phyloP scores from a whole-genome alignment of 306 rosid species.

The Lablab purpureus region DNA sequence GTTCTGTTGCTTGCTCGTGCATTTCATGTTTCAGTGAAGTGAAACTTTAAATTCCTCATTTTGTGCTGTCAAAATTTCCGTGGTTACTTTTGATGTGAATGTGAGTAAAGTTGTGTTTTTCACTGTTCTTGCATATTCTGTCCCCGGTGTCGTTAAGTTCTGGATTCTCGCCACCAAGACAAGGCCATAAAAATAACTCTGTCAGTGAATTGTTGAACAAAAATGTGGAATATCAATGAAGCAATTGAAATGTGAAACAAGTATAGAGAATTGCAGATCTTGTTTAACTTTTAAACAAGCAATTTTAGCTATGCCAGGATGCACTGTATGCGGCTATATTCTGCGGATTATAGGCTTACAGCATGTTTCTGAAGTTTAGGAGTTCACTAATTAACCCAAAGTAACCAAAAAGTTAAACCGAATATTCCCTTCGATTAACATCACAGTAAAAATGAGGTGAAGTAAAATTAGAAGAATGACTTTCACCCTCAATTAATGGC shows the following conservation, averaged over 20 bases:
- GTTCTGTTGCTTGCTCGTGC: slow-evolving; percentile 4
- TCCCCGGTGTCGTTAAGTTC: background rate
- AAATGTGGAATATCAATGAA: background rate
- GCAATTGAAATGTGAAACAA: slow-evolving; percentile 20
- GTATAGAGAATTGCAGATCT: slow-evolving; percentile 9
- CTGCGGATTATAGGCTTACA: background rate
- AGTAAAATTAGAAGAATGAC: background rate
- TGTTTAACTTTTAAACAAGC: background rate
- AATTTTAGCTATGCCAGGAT: background rate
- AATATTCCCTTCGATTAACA: slow-evolving; percentile 3
- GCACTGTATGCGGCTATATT: slow-evolving; percentile 4
- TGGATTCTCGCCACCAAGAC: background rate
- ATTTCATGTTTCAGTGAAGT: slow-evolving; percentile 26
- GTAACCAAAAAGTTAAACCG: background rate
- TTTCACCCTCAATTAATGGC: slow-evolving; percentile 1
- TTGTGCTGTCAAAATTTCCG: background rate
- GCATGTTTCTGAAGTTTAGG: slow-evolving; percentile 11
- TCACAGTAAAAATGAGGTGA: background rate
- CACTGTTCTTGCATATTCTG: slow-evolving; percentile 3
- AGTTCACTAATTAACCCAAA: background rate
- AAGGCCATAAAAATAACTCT: background rate
- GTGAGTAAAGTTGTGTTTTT: background rate
- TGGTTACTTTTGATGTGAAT: slow-evolving; percentile 18
- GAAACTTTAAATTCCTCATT: slow-evolving; percentile 20
- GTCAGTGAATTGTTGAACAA: background rate